Evolutionary conservation across 2,329 filamentous ascomycete species (phyloP).

Genomic region (Colletotrichum lini): DNA sequence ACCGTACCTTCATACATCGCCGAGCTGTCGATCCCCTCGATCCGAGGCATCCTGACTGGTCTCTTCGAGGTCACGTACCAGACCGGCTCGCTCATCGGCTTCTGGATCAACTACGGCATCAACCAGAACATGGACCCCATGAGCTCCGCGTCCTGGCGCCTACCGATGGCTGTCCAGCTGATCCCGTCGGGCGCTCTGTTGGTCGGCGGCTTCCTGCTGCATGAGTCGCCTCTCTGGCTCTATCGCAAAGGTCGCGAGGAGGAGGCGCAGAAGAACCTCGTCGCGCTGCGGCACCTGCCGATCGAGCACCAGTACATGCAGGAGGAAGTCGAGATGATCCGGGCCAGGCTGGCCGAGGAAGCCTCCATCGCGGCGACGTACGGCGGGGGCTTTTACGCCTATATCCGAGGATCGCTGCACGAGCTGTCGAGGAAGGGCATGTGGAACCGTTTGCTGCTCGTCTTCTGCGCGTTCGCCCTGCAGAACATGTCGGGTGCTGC

Average conservation of each 20-base stretch:
- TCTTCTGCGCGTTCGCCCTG: slow-evolving; percentile 56
- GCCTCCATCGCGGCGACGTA: slow-evolving; percentile 50
- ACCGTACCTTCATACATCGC: slow-evolving; percentile 75
- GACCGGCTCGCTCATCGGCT: slow-evolving; percentile 66
- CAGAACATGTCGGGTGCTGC: slow-evolving; percentile 59
- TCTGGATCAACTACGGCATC: slow-evolving; percentile 65
- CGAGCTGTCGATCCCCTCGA: slow-evolving; percentile 71
- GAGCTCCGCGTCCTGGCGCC: slow-evolving; percentile 58
- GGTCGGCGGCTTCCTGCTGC: slow-evolving; percentile 59
- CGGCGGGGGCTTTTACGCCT: slow-evolving; percentile 51
- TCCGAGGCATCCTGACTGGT: slow-evolving; percentile 70
- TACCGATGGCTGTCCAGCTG: slow-evolving; percentile 64
- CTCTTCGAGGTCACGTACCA: slow-evolving; percentile 68
- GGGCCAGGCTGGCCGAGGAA: slow-evolving; percentile 53
- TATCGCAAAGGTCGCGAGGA: slow-evolving; percentile 43
- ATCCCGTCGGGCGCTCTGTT: slow-evolving; percentile 61
- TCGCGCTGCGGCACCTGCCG: slow-evolving; percentile 60
- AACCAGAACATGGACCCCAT: slow-evolving; percentile 54
- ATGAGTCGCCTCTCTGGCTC: slow-evolving; percentile 45
- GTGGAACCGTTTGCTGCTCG: slow-evolving; percentile 56
- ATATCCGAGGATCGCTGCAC: slow-evolving; percentile 52
- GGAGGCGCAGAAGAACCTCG: slow-evolving; percentile 53
- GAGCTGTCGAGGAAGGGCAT: slow-evolving; percentile 57
- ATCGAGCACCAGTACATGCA: slow-evolving; percentile 59
- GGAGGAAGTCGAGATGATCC: slow-evolving; percentile 64